Evolutionary conservation across 306 rosid genomes (phyloP), one percentile per base, ranked within the genome.

Genomic region (Astragalus membranaceus): DNA sequence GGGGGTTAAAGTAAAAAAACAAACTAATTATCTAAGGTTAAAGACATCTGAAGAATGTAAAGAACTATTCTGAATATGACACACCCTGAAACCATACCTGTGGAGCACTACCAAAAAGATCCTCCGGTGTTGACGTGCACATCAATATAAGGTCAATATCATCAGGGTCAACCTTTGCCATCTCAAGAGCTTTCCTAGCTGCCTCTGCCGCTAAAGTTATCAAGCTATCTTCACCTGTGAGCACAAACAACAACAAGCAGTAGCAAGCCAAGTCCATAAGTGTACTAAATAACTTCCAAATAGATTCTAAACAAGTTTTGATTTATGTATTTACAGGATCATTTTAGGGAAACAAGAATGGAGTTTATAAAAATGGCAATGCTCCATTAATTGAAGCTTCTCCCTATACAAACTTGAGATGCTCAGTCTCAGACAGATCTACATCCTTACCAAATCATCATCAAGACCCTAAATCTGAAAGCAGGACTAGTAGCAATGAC

Each of bases 41-140:
- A 29, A 50, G 47, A 49, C 8, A 42, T 17, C 2, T 15, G 32
- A 10, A 41, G 30, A 59, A 35, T 58, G 51, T 32, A 50, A 57
- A n/a, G 16, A 79, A 59, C 32, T 60, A 51, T 75, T 46, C 46
- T 66, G 67, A 52, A 53, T 23, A 52, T 29, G 5, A 70, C 65
- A 48, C 48, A 70, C 57, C 58, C 56, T 37, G 43, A 70, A 57
- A 44, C 14, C 33, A 44, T 88, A 90, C 99, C 99, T 91, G 97
- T 44, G 99, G 92, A 77, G 92, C 99, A 13, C 81, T 80, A 46
- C 99, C 99, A 83, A 94, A 94, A 69, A 94, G 96, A 83, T 94
- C 99, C 75, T 94, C 99, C 3, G 97, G 96, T 7, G 97, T 88
- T 15, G 97, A 94, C n/a, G 99, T 88, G 86, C 99, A 94, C 99